Conservation (phyloP, 169 alveolate species). For the Plasmodium gallinaceum region DNA sequence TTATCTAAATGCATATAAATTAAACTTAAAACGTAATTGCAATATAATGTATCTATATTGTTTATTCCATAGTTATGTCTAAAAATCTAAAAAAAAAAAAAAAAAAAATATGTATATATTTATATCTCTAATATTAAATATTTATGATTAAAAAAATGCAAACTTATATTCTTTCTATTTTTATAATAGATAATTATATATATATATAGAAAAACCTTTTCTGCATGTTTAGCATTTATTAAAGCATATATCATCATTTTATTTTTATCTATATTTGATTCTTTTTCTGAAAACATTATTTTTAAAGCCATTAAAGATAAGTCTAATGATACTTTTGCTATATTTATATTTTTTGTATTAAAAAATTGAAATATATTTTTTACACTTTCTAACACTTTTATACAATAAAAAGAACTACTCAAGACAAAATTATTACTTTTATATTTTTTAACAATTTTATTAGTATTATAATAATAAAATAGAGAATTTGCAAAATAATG, state of each 20-base stretch:
- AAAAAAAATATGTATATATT: background rate
- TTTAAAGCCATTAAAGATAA: slow-evolving; percentile 37
- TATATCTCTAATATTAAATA: background rate
- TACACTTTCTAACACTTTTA: slow-evolving; percentile 36
- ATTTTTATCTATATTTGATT: background rate
- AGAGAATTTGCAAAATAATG: slow-evolving; percentile 45
- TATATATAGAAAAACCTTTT: slow-evolving; percentile 5
- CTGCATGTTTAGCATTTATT: slow-evolving; percentile 20
- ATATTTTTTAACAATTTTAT: slow-evolving; percentile 22
- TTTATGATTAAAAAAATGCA: too few relatives aligned
- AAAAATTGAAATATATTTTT: slow-evolving; percentile 15
- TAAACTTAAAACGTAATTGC: slow-evolving; percentile 23
- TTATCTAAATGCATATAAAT: slow-evolving; percentile 32
- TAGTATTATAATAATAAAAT: slow-evolving; percentile 49
- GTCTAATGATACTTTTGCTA: slow-evolving; percentile 21
- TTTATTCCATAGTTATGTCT: slow-evolving; percentile 17
- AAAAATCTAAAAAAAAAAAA: slow-evolving; percentile 2
- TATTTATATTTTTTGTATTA: background rate
- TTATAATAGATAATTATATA: background rate
- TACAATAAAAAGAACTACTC: slow-evolving; percentile 29
- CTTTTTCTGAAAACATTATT: background rate
- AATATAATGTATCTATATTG: slow-evolving; percentile 22
- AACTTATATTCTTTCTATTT: background rate
- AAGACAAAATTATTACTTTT: slow-evolving; percentile 18
- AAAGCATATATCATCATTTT: slow-evolving; percentile 35